Percentiles rank a stretch among this genome's conserved stretches.
These are phyloP conservation scores for Cercospora citrullina DNA, from an alignment of 2,329 filamentous ascomycete species.

Conservation along the genomic window DNA sequence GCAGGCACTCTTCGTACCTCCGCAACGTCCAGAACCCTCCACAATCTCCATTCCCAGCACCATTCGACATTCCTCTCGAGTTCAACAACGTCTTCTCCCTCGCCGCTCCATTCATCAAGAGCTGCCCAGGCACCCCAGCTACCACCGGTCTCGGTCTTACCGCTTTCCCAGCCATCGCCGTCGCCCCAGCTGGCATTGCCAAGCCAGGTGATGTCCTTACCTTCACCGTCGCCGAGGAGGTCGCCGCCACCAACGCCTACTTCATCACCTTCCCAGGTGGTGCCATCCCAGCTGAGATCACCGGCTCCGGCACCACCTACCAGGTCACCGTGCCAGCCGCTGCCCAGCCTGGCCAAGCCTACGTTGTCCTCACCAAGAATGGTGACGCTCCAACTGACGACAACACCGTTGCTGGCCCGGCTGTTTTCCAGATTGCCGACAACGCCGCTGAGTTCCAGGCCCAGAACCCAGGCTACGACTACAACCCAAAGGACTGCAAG, in stretches of 20 bases:
- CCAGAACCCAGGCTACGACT: constrained; percentile 4
- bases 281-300: constrained; percentile 27
- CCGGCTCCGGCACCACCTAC: constrained; percentile 24
- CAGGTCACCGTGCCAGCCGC: constrained; percentile 23
- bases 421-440: constrained; percentile 28
- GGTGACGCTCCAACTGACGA: constrained; percentile 29
- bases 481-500: constrained; percentile 6
- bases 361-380: constrained; percentile 32
- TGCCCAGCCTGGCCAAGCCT: constrained; percentile 32
- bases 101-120: constrained; percentile 61
- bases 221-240: constrained; percentile 26
- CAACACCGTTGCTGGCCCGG: constrained; percentile 36
- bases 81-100: constrained; percentile 64
- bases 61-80: constrained; percentile 62
- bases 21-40: constrained; percentile 35
- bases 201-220: constrained; percentile 29
- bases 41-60: constrained; percentile 55
- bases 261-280: constrained; percentile 32
- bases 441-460: constrained; percentile 9
- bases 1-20: constrained; percentile 64
- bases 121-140: constrained; percentile 56
- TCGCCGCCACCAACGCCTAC: constrained; percentile 27
- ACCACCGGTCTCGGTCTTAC: constrained; percentile 35
- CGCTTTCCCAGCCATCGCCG: constrained; percentile 38
- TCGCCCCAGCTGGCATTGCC: constrained; percentile 16